These are phyloP conservation scores for Sicyos edulis DNA, from an alignment of 306 rosid species.

Conservation along the genomic window DNA sequence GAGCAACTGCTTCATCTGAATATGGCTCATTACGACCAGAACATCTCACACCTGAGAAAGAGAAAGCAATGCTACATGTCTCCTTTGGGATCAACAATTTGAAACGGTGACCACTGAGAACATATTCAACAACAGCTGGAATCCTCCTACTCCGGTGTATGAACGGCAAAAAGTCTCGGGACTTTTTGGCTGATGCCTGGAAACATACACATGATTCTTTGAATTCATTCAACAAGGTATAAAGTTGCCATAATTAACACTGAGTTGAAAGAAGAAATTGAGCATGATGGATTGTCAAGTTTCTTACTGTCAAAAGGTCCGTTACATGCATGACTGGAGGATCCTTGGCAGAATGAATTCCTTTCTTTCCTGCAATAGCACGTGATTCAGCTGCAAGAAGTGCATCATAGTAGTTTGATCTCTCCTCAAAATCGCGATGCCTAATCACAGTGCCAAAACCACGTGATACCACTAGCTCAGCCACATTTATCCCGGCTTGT, in stretches of 20 bases:
- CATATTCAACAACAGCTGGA: constrained; percentile 96
- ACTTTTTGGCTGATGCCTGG: constrained; percentile 82
- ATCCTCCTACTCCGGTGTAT: constrained; percentile 73
- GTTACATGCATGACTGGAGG: constrained; percentile 96
- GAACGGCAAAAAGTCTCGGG: constrained; percentile 87
- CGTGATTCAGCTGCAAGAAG: constrained; percentile 95
- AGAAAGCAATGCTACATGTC: constrained; percentile 91
- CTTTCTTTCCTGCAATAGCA: constrained; percentile 67
- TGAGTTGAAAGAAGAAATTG: constrained; percentile 15
- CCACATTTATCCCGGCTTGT: constrained; percentile 61
- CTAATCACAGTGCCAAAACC: constrained; percentile 91
- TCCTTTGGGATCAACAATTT: constrained; percentile 93
- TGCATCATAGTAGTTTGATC: constrained; percentile 86
- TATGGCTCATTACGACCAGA: constrained; percentile 91
- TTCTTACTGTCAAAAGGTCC: constrained; percentile 68
- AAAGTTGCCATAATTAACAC: background rate
- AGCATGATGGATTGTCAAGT: constrained; percentile 4
- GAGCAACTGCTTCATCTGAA: constrained; percentile 90
- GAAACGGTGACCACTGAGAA: constrained; percentile 98
- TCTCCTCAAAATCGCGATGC: constrained; percentile 97
- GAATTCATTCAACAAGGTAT: background rate
- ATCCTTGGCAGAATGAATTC: constrained; percentile 89
- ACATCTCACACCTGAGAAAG: constrained; percentile 94
- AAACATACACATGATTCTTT: constrained; percentile 20
- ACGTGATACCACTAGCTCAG: constrained; percentile 66